Evolutionary conservation across 106 monocot genomes (phyloP), one percentile per base, ranked within the genome.

Genomic region (Acorus calamus): DNA sequence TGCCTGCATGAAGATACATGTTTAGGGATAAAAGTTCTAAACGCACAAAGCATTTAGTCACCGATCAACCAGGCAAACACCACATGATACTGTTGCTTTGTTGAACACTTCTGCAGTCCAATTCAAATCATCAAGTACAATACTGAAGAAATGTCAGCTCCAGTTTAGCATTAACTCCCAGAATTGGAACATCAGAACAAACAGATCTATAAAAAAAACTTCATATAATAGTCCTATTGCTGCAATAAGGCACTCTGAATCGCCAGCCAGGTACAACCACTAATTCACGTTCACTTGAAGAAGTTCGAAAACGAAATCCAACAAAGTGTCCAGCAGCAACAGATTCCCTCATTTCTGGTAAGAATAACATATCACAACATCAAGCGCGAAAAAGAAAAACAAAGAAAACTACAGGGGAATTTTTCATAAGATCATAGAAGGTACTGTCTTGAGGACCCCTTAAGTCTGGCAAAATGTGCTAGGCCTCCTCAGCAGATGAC

Each of bases 341-440:
- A 57, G 41, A 57, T 69, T 58, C 48, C 67, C 56, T 67, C 49
- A 10, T 65, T 67, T 77, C 81, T 81, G 77, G 76, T 68, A 81
- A 77, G 45, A 81, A 59, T 64, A 72, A 77, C 59, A 81, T 14
- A 52, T 14, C 65, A 76, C 50, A 76, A 68, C 72, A 81, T 81
- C 76, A 81, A 81, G 73, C 48, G 57, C 62, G 8, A 66, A 46
- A 64, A 68, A 69, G 5, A 14, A 8, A 75, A 44, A 28, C 28
- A 28, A 28, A 28, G 28, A 28, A 28, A 28, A 28, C 28, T 28
- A 28, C 28, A 28, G 28, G 28, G 28, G 28, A 28, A 28, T 28
- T 28, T 28, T 28, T 28, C 28, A 28, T 28, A 28, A 28, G 28
- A 28, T 28, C 28, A 28, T 28, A 28, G 28, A 28, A 28, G 28